Evolutionary conservation across 2,329 filamentous ascomycete species (phyloP), one percentile per base, ranked within the genome.

Genomic region (Sporothrix pallida): DNA sequence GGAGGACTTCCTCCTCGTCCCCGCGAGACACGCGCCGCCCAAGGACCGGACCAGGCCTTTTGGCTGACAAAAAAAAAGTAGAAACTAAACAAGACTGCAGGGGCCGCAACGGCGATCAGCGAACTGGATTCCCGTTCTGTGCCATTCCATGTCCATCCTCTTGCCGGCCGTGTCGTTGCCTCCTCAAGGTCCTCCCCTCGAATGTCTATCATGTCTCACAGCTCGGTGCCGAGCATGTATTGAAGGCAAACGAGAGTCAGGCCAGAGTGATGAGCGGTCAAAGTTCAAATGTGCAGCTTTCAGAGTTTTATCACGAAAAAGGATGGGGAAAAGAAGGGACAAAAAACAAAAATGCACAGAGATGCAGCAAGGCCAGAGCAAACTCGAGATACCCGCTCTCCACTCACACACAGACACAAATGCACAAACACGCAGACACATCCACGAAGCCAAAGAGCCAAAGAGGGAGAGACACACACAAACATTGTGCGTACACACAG

Each of bases 51-150:
- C 13, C 10, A 46, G 62, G 7, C 42, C 62, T 23, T 23, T 10
- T 23, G 9, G 52, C 52, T 56, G 31, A 37, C 31, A 37, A 37
- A 37, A 37, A 37, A 37, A 37, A 37, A 37, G 4, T 37, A 5
- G 31, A 37, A 37, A 37, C 4, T 37, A 5, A 37, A 31, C 8
- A 12, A 23, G 23, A 3, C 8, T 65, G 42, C 62, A 65, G 42
- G 42, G 63, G 44, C 31, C 23, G 23, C 46, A 68, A 68, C 65
- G 65, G 65, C 46, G 65, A 68, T 68, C 65, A 37, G 46, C 65
- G 13, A 52, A 10, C 23, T 6, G 42, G 31, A 37, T 37, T 37
- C 9, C 13, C 17, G 13, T n/a, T 68, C n/a, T 6, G 62, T 46
- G 17, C 52, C 9, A 10, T 20, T 20, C 5, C 9, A 12, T 52